Evolutionary conservation across 768 basidiomycete species (phyloP).

Genomic region (Tricholoma saponaceum): DNA sequence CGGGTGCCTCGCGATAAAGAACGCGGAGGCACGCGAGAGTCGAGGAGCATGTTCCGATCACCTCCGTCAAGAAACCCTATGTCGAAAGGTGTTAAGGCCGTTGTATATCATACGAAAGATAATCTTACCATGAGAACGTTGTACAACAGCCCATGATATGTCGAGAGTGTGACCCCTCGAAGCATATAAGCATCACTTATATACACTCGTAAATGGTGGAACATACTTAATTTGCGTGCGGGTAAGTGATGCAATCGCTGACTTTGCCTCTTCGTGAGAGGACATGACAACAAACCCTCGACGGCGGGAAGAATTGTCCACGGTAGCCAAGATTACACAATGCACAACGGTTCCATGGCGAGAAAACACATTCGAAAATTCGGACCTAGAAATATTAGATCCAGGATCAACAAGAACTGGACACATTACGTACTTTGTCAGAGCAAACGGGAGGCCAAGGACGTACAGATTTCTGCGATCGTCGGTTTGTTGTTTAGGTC

Average conservation of each 20-base stretch:
- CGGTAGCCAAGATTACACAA: conserved; percentile 78
- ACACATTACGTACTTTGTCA: conserved; percentile 56
- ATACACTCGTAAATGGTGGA: background rate
- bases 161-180: conserved; percentile 70
- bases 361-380: conserved; percentile 60
- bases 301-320: conserved; percentile 78
- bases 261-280: conserved; percentile 63
- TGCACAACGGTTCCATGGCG: conserved; percentile 67
- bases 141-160: conserved; percentile 85
- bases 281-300: conserved; percentile 85
- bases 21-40: conserved; percentile 34
- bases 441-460: conserved; percentile 76
- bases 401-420: background rate
- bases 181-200: background rate
- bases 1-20: conserved; percentile 11
- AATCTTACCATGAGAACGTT: conserved; percentile 69
- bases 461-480: conserved; percentile 83
- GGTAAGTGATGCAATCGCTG: conserved; percentile 62
- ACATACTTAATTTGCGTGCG: conserved; percentile 67
- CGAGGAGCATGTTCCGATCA: conserved; percentile 64
- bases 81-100: background rate
- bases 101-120: background rate
- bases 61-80: conserved; percentile 79
- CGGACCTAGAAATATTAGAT: conserved; percentile 30
- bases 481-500: conserved; percentile 28